Conservation (phyloP, 73 alveolate genomes). For the Paramecium pentaurelia region DNA sequence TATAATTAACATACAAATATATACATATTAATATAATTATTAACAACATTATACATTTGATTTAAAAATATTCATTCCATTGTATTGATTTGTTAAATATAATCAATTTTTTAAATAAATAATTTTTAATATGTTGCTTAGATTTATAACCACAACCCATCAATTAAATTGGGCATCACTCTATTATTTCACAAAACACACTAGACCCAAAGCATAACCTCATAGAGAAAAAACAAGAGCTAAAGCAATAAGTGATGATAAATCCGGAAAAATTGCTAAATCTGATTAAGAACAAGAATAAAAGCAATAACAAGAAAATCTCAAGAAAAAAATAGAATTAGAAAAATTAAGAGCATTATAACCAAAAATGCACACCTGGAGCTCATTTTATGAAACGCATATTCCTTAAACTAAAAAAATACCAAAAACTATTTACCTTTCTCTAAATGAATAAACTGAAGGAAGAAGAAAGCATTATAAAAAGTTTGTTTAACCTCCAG, state of each 20-base stretch:
- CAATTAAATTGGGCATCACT: neutral
- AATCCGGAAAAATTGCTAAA: slow-evolving; percentile 41
- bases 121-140: neutral
- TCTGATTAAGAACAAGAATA: slow-evolving; percentile 24
- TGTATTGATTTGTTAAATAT: neutral
- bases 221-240: slow-evolving; percentile 26
- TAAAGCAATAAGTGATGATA: slow-evolving; percentile 36
- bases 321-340: slow-evolving; percentile 14
- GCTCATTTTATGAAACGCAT: slow-evolving; percentile 7
- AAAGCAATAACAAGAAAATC: neutral
- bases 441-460: neutral
- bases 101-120: neutral
- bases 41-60: no score
- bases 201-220: neutral
- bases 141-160: neutral
- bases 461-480: neutral
- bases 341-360: slow-evolving; percentile 37
- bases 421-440: neutral
- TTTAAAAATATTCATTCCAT: neutral
- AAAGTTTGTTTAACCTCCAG: neutral
- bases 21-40: neutral
- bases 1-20: neutral
- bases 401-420: neutral
- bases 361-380: slow-evolving; percentile 25
- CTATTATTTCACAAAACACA: neutral